Evolutionary conservation across 805 yeast species (phyloP).

Genomic region (Saccharomyces jurei): DNA sequence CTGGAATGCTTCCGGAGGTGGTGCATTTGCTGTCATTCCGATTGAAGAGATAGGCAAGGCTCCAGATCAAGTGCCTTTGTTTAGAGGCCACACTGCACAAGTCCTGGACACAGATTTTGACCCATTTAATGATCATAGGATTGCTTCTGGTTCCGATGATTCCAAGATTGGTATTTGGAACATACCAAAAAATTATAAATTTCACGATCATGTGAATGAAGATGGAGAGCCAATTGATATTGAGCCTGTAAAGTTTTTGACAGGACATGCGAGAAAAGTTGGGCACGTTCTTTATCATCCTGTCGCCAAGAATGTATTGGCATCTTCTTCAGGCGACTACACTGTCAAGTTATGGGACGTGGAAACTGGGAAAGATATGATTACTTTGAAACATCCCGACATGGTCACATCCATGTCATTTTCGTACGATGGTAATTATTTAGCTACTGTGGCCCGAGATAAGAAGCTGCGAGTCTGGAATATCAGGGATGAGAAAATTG

Average conservation of each 20-base stretch:
- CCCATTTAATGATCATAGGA: conserved; percentile 71
- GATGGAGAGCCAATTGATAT: conserved; percentile 60
- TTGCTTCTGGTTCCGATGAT: conserved; percentile 78
- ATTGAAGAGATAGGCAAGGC: conserved; percentile 79
- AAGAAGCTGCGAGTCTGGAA: conserved; percentile 90
- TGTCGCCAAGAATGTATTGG: conserved; percentile 74
- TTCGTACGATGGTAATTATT: conserved; percentile 77
- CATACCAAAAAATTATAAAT: conserved; percentile 74
- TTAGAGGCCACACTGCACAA: conserved; percentile 92
- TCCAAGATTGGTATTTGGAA: conserved; percentile 79
- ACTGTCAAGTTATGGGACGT: conserved; percentile 88
- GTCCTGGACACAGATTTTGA: conserved; percentile 93
- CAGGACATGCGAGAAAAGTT: conserved; percentile 90
- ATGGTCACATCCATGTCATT: conserved; percentile 88
- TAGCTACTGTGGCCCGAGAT: conserved; percentile 89
- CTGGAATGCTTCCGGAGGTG: conserved; percentile 96
- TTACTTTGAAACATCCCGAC: conserved; percentile 79
- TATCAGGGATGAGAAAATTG: conserved; percentile 59
- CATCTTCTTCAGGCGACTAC: conserved; percentile 85
- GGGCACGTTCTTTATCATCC: conserved; percentile 92
- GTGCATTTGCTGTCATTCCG: conserved; percentile 93
- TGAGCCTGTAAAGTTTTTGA: conserved; percentile 56
- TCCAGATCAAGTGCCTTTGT: conserved; percentile 87
- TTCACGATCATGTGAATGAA: conserved; percentile 47
- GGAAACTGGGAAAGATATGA: conserved; percentile 59